Evolutionary conservation across 2,329 filamentous ascomycete species (phyloP), one percentile per base, ranked within the genome.

Genomic region (Meredithiella fracta): DNA sequence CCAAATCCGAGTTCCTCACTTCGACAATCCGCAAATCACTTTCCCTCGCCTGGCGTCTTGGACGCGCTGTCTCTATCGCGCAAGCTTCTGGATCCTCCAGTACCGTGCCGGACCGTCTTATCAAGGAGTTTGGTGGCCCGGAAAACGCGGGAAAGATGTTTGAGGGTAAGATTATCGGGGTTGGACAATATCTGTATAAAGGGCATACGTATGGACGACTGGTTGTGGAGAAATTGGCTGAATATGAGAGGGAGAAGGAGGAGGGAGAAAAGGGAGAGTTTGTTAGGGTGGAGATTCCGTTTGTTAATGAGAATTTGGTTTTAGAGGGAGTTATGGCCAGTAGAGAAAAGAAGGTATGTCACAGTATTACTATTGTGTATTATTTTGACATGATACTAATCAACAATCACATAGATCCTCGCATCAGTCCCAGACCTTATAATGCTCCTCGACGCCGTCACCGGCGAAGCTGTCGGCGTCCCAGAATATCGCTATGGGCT

Each of bases 251-350:
- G 57, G 66, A 62, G 58, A 22, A 51, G 55, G 59, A 40, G 57
- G 65, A 57, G 29, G 64, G 67, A n/a, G 23, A 55, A 3, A 53
- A 37, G 17, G 50, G 22, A 3, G 20, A 29, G 5, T 40, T 58
- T 49, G 31, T 56, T 11, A 42, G 38, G 29, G 63, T 77, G 53
- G 72, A 68, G 55, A 74, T 78, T 37, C 74, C 75, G 0, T 78
- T 78, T 67, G 77, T 77, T 65, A 78, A 79, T 62, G 75, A 78
- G 60, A 78, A 77, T 60, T 72, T 77, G 38, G 71, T 71, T 47
- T 74, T 71, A 0, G 47, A 60, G 22, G 60, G 61, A 15, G 60
- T 59, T 2, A 59, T 47, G 3, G 60, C 58, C 0, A 57, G 56
- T n/a, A 63, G 61, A 1, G 58, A 59, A 9, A 60, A 63, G 31